Base-by-base conservation (phyloP, 2,329 filamentous ascomycete genomes). In the Exserohilum rostratum region DNA sequence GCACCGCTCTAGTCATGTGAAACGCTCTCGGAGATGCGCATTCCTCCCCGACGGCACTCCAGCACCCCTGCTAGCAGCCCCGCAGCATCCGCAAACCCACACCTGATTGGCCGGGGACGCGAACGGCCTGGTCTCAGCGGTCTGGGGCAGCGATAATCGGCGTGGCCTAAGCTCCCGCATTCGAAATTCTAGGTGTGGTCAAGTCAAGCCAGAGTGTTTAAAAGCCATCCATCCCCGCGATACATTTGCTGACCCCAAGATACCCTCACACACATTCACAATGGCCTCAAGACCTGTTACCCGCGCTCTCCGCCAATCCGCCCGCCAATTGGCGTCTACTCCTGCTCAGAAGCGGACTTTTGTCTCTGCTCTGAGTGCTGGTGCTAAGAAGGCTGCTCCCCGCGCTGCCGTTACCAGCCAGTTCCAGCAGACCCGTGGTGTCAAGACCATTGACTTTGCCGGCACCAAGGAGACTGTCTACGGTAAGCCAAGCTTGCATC, bases 391-490 rank as follows among this genome's bases (percentile, higher is more conserved):
- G 60, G 76, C 78, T 66, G 72, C 76, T 45, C 78, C 78, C 67
- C 79, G 77, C 68, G 74, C 78, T 31, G 75, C 77, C 64, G 76
- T 79, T 49, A 73, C 76, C 53, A 68, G 76, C 35, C 74, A 79
- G 45, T 75, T 87, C 77, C 89, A 91, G 83, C 85, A 87, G 74
- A 82, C 85, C 66, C 89, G 95, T 76, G 95, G 95, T 78, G 82
- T 96, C 76, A 98, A 99, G 91, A 97, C 93, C 70, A 93, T 99
- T 80, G 93, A 98, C 87, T 99, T 99, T 79, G 95, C 95, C 68
- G 95, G 92, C 74, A 85, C 85, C 77, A 93, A 96, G 83, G 95
- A 99, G 86, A 87, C 88, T 67, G 95, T 99, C 77, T 97, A 90
- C 78, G 91, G 91, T 96, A 80, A 71, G 85, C 74, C 50, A 31